Evolutionary conservation across 495 filamentous ascomycete genomes (phyloP).

Genomic region (Aspergillus baeticus): DNA sequence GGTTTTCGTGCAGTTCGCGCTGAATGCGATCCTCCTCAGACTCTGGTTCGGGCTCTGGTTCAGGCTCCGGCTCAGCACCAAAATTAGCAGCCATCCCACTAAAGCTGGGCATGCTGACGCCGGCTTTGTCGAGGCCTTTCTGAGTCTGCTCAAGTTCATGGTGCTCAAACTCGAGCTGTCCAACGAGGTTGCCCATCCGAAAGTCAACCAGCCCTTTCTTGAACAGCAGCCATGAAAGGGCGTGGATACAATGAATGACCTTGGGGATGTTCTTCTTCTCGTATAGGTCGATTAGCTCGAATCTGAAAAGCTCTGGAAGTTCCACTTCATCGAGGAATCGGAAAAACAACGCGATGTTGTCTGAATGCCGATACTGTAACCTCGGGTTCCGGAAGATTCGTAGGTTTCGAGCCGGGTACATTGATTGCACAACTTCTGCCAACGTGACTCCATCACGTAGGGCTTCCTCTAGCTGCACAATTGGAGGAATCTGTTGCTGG

Average conservation of each 20-base stretch:
- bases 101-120: conserved; percentile 95
- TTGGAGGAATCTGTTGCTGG: conserved; percentile 82
- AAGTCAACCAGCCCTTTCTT: conserved; percentile 93
- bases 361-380: conserved; percentile 92
- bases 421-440: conserved; percentile 91
- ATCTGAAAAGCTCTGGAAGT: conserved; percentile 95
- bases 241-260: conserved; percentile 98
- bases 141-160: conserved; percentile 96
- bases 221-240: conserved; percentile 91
- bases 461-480: conserved; percentile 94
- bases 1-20: conserved; percentile 76
- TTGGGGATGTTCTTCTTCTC: conserved; percentile 99
- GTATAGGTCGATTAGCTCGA: conserved; percentile 96
- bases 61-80: conserved; percentile 72
- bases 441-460: conserved; percentile 91
- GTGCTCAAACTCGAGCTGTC: conserved; percentile 95
- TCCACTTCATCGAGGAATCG: conserved; percentile 90
- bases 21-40: conserved; percentile 88
- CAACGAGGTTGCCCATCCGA: conserved; percentile 96
- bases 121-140: conserved; percentile 92
- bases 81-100: conserved; percentile 95
- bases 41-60: conserved; percentile 70
- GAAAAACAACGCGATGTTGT: conserved; percentile 96
- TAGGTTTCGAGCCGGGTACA: conserved; percentile 70
- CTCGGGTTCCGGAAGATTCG: conserved; percentile 82